Percentiles rank a stretch among this genome's conserved stretches.
These are phyloP conservation scores for Amauroascus niger DNA, from an alignment of 2,329 filamentous ascomycete genomes.

Conservation along the genomic window DNA sequence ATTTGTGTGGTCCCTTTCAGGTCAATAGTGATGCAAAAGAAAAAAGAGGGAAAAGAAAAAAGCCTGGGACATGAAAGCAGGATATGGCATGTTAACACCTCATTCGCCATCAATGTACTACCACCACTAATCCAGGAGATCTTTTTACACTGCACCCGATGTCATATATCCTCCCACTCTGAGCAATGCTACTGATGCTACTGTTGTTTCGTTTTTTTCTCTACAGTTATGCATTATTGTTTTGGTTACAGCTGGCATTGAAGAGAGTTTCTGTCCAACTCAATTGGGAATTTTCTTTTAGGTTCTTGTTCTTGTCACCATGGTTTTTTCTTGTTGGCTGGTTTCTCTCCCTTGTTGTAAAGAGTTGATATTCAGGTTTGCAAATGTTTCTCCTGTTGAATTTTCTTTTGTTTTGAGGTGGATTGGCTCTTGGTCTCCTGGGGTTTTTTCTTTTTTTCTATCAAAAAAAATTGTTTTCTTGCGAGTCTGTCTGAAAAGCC, in stretches of 20 bases:
- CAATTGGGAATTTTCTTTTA: slow-evolving; percentile 4
- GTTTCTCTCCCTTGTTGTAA: slow-evolving; percentile 2
- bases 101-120: not conserved
- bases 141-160: slow-evolving; percentile 11
- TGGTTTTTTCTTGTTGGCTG: slow-evolving; percentile 1
- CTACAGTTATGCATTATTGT: slow-evolving; percentile 9
- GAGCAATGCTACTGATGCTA: not conserved
- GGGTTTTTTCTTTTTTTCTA: not conserved
- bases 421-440: slow-evolving; percentile 1
- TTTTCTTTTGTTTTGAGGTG: not conserved
- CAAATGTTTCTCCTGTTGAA: not conserved
- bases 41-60: not conserved
- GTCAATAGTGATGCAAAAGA: not conserved
- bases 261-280: slow-evolving; percentile 2
- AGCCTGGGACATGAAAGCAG: not conserved
- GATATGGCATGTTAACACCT: not conserved
- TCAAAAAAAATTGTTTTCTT: not conserved
- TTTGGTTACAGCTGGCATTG: slow-evolving; percentile 1
- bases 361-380: not conserved
- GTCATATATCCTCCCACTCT: not conserved
- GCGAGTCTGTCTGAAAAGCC: not conserved
- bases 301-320: slow-evolving; percentile 1
- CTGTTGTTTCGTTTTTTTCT: not conserved
- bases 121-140: not conserved
- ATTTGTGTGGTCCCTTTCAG: not conserved